Conservation (phyloP, 345 rosid genomes). For the Fremontodendron californicum region DNA sequence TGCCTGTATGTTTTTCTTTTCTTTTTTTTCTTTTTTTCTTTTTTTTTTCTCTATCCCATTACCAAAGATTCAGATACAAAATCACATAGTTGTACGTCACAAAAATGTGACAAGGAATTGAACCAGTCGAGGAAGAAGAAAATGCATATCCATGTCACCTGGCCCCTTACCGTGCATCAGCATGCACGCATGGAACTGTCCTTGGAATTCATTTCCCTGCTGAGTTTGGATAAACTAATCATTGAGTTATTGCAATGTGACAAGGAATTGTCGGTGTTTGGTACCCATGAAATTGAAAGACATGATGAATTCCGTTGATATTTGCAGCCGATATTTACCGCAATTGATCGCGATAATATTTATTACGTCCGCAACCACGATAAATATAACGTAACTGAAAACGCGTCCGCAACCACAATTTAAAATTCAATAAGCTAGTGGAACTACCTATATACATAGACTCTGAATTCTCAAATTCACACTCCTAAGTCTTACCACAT, state of each 20-base stretch:
- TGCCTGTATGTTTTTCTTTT: too few relatives aligned
- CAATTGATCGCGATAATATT: too few relatives aligned
- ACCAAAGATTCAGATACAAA: not conserved
- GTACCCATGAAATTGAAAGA: not conserved
- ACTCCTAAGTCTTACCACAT: not conserved
- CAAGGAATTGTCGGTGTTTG: not conserved
- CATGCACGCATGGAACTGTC: not conserved
- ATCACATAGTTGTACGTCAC: not conserved
- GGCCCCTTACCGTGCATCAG: conserved; percentile 3
- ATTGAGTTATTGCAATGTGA: conserved; percentile 13
- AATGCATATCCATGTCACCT: conserved; percentile 10
- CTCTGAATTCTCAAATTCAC: not conserved
- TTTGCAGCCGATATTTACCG: too few relatives aligned
- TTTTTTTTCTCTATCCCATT: not conserved
- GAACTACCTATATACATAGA: not conserved
- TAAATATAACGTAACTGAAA: too few relatives aligned
- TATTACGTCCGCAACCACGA: too few relatives aligned
- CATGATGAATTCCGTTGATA: too few relatives aligned
- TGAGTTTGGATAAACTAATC: conserved; percentile 6
- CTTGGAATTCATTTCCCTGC: not conserved
- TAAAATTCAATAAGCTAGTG: not conserved
- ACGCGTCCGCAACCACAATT: too few relatives aligned
- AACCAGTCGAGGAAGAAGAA: conserved; percentile 3
- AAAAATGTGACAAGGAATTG: too few relatives aligned
- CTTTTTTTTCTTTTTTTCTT: accelerated